These are phyloP conservation scores for Candida gorgasii DNA, from an alignment of 805 yeast genomes.

Conservation along the genomic window DNA sequence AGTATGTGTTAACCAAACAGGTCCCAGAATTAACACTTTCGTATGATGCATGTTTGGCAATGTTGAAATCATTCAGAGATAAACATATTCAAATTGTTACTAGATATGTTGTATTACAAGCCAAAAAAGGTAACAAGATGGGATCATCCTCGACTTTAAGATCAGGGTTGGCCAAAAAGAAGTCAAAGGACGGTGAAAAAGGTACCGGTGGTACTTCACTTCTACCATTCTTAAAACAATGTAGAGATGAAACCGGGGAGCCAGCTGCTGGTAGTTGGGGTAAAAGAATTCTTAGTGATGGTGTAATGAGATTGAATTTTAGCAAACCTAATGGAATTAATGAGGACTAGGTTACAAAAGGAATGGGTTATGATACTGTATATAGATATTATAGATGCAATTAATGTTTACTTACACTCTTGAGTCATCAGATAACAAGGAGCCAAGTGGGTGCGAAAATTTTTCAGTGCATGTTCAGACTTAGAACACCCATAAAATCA, in stretches of 20 bases:
- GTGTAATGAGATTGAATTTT: constrained; percentile 45
- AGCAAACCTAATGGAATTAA: constrained; percentile 42
- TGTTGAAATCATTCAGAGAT: constrained; percentile 85
- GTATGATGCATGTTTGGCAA: constrained; percentile 87
- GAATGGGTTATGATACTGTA: neutral
- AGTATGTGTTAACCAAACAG: constrained; percentile 54
- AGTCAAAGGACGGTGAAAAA: constrained; percentile 51
- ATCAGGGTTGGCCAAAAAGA: constrained; percentile 62
- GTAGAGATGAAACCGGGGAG: constrained; percentile 94
- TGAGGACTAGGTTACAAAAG: constrained; percentile 29
- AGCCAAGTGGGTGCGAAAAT: constrained; percentile 5
- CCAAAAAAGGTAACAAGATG: constrained; percentile 52
- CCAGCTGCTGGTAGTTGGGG: constrained; percentile 95
- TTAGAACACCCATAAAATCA: constrained; percentile 6
- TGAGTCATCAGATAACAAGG: neutral
- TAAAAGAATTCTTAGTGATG: constrained; percentile 62
- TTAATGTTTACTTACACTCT: neutral
- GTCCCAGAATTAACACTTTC: constrained; percentile 63
- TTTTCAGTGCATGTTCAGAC: constrained; percentile 9
- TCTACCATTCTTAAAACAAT: constrained; percentile 89
- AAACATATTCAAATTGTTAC: constrained; percentile 93
- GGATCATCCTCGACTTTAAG: constrained; percentile 63
- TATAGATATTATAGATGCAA: constrained; percentile 1
- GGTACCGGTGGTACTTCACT: constrained; percentile 96
- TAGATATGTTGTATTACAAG: constrained; percentile 79